A percentile compares a stretch with the other conserved stretches of the same genome.
phyloP scores from a whole-genome alignment of 148 eudicot species.

The Bassia scoparia region DNA sequence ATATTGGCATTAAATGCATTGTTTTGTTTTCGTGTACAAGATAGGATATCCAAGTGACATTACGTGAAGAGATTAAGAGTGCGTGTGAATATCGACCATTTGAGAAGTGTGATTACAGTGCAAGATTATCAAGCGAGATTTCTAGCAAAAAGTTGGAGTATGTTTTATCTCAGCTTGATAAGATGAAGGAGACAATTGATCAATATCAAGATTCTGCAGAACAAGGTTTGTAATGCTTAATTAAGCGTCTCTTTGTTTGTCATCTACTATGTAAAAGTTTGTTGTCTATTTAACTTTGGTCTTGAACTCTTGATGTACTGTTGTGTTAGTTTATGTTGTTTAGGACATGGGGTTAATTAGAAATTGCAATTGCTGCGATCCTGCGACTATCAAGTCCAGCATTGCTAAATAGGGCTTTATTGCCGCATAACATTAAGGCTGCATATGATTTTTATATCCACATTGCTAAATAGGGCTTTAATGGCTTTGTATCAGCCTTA shows the following conservation, averaged over 20 bases:
- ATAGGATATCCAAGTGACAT: slow-evolving; percentile 80
- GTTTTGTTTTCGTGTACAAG: slow-evolving; percentile 10
- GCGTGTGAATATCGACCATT: slow-evolving; percentile 96
- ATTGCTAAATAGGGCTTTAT: neutral
- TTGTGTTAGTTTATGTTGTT: neutral
- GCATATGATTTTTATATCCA: neutral
- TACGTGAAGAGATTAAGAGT: slow-evolving; percentile 91
- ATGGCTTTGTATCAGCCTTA: no score
- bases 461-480: no score
- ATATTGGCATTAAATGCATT: neutral
- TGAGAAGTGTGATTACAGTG: slow-evolving; percentile 91
- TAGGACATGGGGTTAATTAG: neutral
- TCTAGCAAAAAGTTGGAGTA: slow-evolving; percentile 79
- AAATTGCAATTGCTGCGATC: neutral
- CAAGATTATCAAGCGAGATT: slow-evolving; percentile 82
- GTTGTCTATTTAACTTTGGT: neutral
- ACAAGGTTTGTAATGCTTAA: neutral
- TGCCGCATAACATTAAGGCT: neutral
- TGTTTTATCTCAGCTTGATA: slow-evolving; percentile 51
- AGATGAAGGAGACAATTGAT: slow-evolving; percentile 65
- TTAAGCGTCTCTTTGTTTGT: slow-evolving; percentile 7
- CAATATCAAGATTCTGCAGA: slow-evolving; percentile 38
- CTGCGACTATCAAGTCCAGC: no score
- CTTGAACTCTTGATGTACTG: neutral
- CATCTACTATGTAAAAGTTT: neutral